Conservation (phyloP, 2,329 filamentous ascomycete genomes). For the Scleromitrula shiraiana region DNA sequence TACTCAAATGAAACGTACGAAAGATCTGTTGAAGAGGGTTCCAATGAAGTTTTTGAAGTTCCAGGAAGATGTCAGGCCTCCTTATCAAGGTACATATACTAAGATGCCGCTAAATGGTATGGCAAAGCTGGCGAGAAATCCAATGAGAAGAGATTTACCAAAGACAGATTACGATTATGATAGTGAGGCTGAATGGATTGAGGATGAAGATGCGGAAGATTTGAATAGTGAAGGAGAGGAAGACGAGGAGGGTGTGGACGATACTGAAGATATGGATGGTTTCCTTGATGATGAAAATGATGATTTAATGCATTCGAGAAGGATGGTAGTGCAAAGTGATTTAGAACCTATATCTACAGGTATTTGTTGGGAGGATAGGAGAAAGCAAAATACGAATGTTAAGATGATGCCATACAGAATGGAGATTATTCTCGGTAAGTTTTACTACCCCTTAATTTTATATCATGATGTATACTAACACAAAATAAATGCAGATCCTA, state of each 20-base stretch:
- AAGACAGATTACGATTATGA: conserved; percentile 76
- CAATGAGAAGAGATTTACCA: conserved; percentile 44
- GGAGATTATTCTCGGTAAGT: conserved; percentile 50
- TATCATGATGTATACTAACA: conserved; percentile 1
- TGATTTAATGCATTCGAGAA: conserved; percentile 41
- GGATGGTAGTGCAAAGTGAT: conserved; percentile 52
- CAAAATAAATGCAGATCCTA: conserved; percentile 27
- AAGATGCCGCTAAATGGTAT: conserved; percentile 40
- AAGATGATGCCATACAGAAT: conserved; percentile 57
- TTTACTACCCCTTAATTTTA: background rate
- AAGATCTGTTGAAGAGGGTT: conserved; percentile 17
- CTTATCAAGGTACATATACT: conserved; percentile 63
- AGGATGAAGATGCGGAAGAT: conserved; percentile 55
- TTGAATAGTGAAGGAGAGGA: conserved; percentile 56
- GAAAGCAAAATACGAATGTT: conserved; percentile 39
- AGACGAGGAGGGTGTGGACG: conserved; percentile 56
- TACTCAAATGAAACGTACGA: conserved; percentile 23
- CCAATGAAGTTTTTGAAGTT: conserved; percentile 36
- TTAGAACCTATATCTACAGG: conserved; percentile 73
- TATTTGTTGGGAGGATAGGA: conserved; percentile 69
- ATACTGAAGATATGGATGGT: conserved; percentile 64
- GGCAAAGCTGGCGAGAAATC: conserved; percentile 43
- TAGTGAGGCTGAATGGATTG: conserved; percentile 77
- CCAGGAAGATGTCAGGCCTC: conserved; percentile 56
- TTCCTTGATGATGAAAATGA: conserved; percentile 61